Percentiles rank a stretch among this genome's conserved stretches.
Conservation (phyloP, 805 yeast genomes). For the Yueomyces sinensis region DNA sequence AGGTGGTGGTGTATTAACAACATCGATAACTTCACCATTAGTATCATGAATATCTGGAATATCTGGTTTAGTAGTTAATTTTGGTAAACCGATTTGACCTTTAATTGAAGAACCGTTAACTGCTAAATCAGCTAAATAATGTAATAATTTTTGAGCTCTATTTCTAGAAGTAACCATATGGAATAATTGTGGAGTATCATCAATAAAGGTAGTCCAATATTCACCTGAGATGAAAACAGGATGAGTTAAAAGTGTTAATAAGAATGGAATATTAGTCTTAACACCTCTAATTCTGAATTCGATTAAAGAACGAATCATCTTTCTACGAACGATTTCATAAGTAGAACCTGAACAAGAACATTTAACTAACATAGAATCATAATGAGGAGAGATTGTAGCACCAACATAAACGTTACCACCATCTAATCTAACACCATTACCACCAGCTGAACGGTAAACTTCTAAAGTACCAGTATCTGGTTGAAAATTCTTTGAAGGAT, state of each 20-base stretch:
- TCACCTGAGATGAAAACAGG: constrained; percentile 73
- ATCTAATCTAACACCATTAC: constrained; percentile 97
- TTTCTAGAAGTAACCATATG: constrained; percentile 90
- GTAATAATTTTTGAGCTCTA: constrained; percentile 89
- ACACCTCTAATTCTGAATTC: constrained; percentile 99
- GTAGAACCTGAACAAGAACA: constrained; percentile 97
- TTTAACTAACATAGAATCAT: constrained; percentile 96
- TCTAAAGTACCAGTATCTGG: constrained; percentile 98
- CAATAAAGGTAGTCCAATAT: constrained; percentile 98
- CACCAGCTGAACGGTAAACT: constrained; percentile 97
- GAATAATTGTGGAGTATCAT: constrained; percentile 93
- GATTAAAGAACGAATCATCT: constrained; percentile 92
- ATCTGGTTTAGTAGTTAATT: constrained; percentile 59
- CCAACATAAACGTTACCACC: constrained; percentile 99
- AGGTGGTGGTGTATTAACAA: constrained; percentile 39
- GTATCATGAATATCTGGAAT: constrained; percentile 60
- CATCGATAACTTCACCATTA: constrained; percentile 49
- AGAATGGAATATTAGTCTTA: constrained; percentile 94
- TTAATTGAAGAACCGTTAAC: constrained; percentile 93
- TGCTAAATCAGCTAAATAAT: constrained; percentile 83
- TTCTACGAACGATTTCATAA: constrained; percentile 91
- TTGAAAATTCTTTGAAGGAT: constrained; percentile 90
- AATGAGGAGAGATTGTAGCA: constrained; percentile 90
- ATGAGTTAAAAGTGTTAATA: constrained; percentile 81
- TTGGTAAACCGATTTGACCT: constrained; percentile 92